Base-by-base conservation (phyloP, 169 alveolate genomes). In the Plasmodium vivax region DNA sequence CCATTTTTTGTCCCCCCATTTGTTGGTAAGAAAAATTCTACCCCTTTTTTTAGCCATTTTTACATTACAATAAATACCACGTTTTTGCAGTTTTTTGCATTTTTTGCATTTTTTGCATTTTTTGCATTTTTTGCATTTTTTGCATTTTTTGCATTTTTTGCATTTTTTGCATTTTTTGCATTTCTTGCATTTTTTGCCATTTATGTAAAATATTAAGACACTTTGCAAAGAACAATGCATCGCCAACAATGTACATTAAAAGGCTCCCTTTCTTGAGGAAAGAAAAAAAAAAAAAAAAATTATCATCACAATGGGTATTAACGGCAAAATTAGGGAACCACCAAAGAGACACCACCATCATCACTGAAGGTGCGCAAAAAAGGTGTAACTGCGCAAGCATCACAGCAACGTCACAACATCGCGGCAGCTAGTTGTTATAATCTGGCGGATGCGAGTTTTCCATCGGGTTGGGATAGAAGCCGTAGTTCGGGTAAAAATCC, bases 401-500 rank as follows among this genome's bases (percentile, higher is more conserved):
- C 77, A 68, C 32, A 68, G 16, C 38, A 68, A 19, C 77, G 38
- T 68, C 27, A 68, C 77, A 68, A 68, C 38, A 68, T 68, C 38
- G 38, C 72, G 58, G 16, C 27, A 73, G 62, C 62, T 85, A 85
- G 30, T 85, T 85, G 73, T 85, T 85, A 85, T 62, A 85, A 30
- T 85, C 93, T 41, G 93, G 82, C 38, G 54, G 93, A 4, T 85
- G 79, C 12, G 81, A 43, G 62, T 85, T 85, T 73, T 85, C 83
- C 77, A 85, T 16, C 16, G 93, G 47, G 62, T 85, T 85, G 23
- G 84, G 93, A 85, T 85, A 85, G 62, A 54, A 85, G 81, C 81
- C 81, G 30, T 85, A 85, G 71, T 85, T 85, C 9, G 93, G 41
- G 54, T 85, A 85, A 85, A 85, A 85, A 51, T 85, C 93, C 10